Base-by-base conservation (phyloP, 805 yeast genomes). In the Ogataea kodamae region DNA sequence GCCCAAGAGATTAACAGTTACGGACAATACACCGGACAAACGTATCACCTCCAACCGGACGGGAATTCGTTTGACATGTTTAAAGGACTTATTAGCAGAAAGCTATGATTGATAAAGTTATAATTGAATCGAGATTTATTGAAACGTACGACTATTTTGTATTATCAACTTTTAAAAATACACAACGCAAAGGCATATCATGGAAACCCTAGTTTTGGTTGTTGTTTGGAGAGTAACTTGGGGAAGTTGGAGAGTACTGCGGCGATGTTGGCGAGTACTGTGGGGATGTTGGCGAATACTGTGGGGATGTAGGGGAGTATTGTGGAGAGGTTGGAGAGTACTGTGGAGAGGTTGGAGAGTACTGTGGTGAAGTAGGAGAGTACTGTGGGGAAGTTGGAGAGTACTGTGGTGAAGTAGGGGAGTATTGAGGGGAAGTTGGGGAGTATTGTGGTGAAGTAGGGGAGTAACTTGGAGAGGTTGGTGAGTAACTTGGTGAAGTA, bases 41-140 rank as follows among this genome's bases (percentile, higher is more conserved):
- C 51, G 4, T 78, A 71, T 44, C 81, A 86, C 47, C 62, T 92
- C 28, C 97, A 89, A 57, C 97, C 99, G 0, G 98, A 92, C 59
- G 98, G 99, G 1, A 92, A 92, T 55, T 86, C 97, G 3, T 92
- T 92, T 52, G 97, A 92, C 56, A 89, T 92, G 70, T 83, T 92
- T 64, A 81, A 73, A 47, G 97, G 97, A 0, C 66, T 92, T 44
- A 82, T 90, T 11, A 82, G 79, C 12, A 78, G 66, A 40, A 81
- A 78, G 51, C 59, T 61, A 6, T 46, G 30, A 30, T 21, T 6
- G 18, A 18, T 22, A 17, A 8, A 27, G 21, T 25, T 31, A 24
- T 34, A 35, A 22, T 26, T 19, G n/a, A n/a, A n/a, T n/a, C n/a
- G n/a, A n/a, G n/a, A n/a, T n/a, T n/a, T n/a, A n/a, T n/a, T n/a